Base-by-base conservation (phyloP, 2,329 filamentous ascomycete species). In the Penicillium sp. region DNA sequence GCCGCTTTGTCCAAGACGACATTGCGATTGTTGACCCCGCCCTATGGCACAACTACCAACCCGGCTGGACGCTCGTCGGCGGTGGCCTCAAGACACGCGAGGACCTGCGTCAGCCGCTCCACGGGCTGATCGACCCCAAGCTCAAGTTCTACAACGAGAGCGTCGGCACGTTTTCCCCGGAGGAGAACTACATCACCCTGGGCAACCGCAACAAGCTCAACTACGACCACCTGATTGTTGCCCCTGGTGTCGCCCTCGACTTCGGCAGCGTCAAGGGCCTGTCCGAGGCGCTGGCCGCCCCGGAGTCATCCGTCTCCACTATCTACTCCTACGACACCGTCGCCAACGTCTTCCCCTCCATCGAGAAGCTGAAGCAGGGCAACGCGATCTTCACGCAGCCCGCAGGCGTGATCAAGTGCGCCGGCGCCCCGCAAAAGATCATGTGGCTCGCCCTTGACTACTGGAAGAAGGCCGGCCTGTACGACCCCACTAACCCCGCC, bases 31-130 rank as follows among this genome's bases (percentile, higher is more conserved):
- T 90, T 48, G 88, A 90, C 65, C 88, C 88, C 0, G 82, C 88
- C 0, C 71, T 77, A 66, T 88, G 82, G 81, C 88, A 90, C 70
- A 82, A 90, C 76, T 90, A 90, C 72, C 88, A 90, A 73, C 87
- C 88, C 1, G 88, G 88, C 58, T 90, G 88, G 88, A 90, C 88
- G 2, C 79, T 90, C 1, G 88, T 90, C 2, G 88, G 88, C 48
- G 87, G 85, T 45, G 88, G 88, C 3, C 79, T 90, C 45, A 90
- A 90, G 75, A 83, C 79, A 51, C 88, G 87, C 70, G 79, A 88
- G 65, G 82, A 88, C 26, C 75, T 90, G 60, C 82, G 83, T 51
- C 75, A 77, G 60, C 83, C 83, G 1, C 71, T 89, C 45, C 68
- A 77, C 5, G 76, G 76, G 52, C 71, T 90, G 53, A 74, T 90